Evolutionary conservation across 140 eudicot genomes (phyloP).

Genomic region (Cichorium intybus): DNA sequence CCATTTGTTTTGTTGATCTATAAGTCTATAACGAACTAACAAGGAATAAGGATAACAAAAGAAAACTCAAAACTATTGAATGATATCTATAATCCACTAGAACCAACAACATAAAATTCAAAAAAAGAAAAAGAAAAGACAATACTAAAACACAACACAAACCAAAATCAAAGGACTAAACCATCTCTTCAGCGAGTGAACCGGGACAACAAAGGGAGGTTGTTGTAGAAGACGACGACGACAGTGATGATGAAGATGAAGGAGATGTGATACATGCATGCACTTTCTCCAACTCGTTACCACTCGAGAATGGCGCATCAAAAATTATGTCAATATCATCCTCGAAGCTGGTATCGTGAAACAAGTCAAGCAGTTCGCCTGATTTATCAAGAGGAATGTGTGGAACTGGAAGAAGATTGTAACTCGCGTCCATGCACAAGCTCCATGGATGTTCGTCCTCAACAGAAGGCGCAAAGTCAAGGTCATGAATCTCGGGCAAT

Average conservation of each 20-base stretch:
- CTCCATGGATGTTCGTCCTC: constrained; percentile 63
- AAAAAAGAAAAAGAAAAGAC: too few relatives aligned
- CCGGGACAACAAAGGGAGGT: constrained; percentile 30
- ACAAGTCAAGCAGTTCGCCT: constrained; percentile 47
- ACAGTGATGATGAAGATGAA: constrained; percentile 34
- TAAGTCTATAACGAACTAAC: constrained; percentile 8
- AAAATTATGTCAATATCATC: constrained; percentile 61
- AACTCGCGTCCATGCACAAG: constrained; percentile 49
- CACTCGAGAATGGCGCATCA: constrained; percentile 28
- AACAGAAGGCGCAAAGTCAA: constrained; percentile 18
- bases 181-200: constrained; percentile 26
- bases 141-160: constrained; percentile 5
- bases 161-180: constrained; percentile 20
- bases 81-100: constrained; percentile 28
- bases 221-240: constrained; percentile 31
- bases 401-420: constrained; percentile 48
- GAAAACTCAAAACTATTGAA: constrained; percentile 24
- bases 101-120: constrained; percentile 15
- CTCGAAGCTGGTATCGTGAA: constrained; percentile 56
- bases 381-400: constrained; percentile 46
- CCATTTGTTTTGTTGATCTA: not conserved
- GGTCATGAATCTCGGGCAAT: constrained; percentile 26
- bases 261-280: constrained; percentile 34
- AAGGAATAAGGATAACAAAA: not conserved
- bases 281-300: constrained; percentile 23